These are phyloP conservation scores for Ganoderma meredithae DNA, from an alignment of 1,284 basidiomycete genomes.

Conservation along the genomic window DNA sequence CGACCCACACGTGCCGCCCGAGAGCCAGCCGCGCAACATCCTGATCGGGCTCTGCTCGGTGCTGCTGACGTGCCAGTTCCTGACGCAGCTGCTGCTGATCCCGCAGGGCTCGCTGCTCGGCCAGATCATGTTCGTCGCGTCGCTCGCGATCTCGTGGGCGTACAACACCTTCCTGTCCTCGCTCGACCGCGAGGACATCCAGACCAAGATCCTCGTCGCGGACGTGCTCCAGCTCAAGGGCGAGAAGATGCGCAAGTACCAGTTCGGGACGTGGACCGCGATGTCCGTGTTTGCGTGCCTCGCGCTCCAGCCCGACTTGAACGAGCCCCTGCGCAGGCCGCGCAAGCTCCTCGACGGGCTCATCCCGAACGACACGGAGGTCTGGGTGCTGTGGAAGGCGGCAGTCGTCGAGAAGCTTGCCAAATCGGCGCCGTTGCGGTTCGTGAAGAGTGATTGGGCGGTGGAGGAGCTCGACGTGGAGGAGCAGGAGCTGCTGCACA, in stretches of 20 bases:
- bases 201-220: constrained; percentile 28
- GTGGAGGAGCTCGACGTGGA: constrained; percentile 11
- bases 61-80: constrained; percentile 31
- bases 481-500: constrained; percentile 19
- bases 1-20: neutral
- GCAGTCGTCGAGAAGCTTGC: constrained; percentile 1
- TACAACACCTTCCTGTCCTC: constrained; percentile 33
- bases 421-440: constrained; percentile 1
- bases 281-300: constrained; percentile 26
- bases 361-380: constrained; percentile 31
- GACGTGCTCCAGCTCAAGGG: constrained; percentile 11
- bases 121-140: constrained; percentile 33
- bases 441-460: constrained; percentile 19
- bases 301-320: constrained; percentile 11
- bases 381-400: constrained; percentile 22
- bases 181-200: constrained; percentile 31
- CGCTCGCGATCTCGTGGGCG: constrained; percentile 29
- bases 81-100: constrained; percentile 30
- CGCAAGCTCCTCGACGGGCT: constrained; percentile 28
- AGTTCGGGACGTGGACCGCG: constrained; percentile 26
- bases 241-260: constrained; percentile 18
- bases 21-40: constrained; percentile 5
- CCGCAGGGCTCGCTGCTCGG: constrained; percentile 31
- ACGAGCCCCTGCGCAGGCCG: constrained; percentile 15
- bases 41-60: constrained; percentile 25